Base-by-base conservation (phyloP, 2,329 filamentous ascomycete genomes). In the Stemphylium beticola region DNA sequence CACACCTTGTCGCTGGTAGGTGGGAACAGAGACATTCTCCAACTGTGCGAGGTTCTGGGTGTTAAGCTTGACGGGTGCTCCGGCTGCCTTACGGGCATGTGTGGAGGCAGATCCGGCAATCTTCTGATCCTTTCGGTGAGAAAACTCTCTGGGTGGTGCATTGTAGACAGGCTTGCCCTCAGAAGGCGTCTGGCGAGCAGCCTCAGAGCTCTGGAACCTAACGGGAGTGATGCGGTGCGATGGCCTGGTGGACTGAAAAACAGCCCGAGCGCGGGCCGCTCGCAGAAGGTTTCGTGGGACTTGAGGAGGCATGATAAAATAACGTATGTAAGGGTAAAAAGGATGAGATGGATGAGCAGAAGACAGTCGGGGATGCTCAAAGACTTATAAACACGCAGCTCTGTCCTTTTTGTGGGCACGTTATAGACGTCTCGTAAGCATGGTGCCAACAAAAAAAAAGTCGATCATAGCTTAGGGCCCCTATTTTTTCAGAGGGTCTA, bases 21-120 rank as follows among this genome's bases (percentile, higher is more conserved):
- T 66, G 37, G 66, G 66, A 9, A 64, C 51, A 15, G 61, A 61
- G 40, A 61, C 62, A 54, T 64, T 50, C 36, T 67, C 57, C 47
- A 66, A 51, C 45, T 60, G 41, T 8, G 60, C 47, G 41, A 68
- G 34, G 53, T 67, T 68, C 43, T 60, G 46, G 45, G 42, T 65
- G 57, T 62, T 67, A 34, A 68, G 60, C 37, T 53, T 57, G 17
- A 57, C 12, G 26, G 53, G 33, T 14, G 42, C 15, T 17, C 49
- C 53, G 12, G 40, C 20, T n/a, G 39, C 31, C 20, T 43, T 32
- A 29, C 40, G 53, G 15, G 51, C 31, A 6, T 36, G 37, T 20
- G 51, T 44, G 32, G 45, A n/a, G 4, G 29, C 32, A 8, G 34
- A 17, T 36, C 15, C 26, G 12, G 38, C 8, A 12, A 53, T 46